Percentiles rank a stretch among this genome's conserved stretches.
phyloP scores from a whole-genome alignment of 306 rosid species.

The Quercus bicolor region DNA sequence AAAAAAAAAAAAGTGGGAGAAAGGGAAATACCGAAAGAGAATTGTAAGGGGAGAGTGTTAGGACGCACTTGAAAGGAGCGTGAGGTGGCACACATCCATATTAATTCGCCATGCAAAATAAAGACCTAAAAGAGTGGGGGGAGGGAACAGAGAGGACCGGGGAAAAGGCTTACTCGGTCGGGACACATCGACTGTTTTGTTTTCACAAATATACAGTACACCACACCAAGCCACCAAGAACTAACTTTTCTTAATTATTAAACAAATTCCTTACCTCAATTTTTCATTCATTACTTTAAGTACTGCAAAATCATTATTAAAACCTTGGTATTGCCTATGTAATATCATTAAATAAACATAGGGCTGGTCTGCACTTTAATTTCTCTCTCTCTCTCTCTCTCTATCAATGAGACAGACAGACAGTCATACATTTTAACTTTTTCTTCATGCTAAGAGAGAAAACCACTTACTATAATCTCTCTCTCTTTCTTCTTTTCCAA shows the following conservation, averaged over 20 bases:
- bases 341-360: constrained; percentile 22
- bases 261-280: constrained; percentile 33
- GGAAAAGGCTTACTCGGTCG: constrained; percentile 50
- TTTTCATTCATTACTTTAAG: constrained; percentile 21
- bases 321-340: constrained; percentile 32
- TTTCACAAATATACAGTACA: neutral
- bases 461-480: constrained; percentile 36
- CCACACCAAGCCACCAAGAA: constrained; percentile 33
- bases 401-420: constrained; percentile 1
- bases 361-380: constrained; percentile 12
- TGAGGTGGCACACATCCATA: neutral
- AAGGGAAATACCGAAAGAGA: no score
- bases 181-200: constrained; percentile 22
- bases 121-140: neutral
- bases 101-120: constrained; percentile 20
- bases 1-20: neutral
- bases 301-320: constrained; percentile 22
- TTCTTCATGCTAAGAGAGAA: constrained; percentile 40
- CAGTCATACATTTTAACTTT: constrained; percentile 27
- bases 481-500: neutral
- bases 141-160: constrained; percentile 45
- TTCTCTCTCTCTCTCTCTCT: constrained; percentile 15
- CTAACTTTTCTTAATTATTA: constrained; percentile 15
- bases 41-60: neutral
- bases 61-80: neutral